These are phyloP conservation scores for Yarrowia sp. DNA, from an alignment of 805 yeast species.

Conservation along the genomic window DNA sequence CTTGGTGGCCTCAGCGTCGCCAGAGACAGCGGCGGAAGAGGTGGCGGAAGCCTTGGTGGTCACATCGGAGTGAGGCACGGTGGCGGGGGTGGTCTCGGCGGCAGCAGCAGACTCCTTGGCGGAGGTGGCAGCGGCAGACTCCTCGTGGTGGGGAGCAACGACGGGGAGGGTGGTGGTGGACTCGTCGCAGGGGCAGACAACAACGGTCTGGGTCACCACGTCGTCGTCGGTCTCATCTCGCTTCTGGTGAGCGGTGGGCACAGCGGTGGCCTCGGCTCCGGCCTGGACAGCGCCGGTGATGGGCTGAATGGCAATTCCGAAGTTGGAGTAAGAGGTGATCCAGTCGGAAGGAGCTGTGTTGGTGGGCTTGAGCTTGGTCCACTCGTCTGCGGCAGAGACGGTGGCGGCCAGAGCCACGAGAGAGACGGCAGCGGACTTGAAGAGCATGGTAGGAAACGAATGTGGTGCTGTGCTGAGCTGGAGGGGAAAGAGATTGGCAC, in stretches of 20 bases:
- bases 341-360: conserved; percentile 23
- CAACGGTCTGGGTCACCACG: conserved; percentile 36
- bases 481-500: not conserved
- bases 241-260: conserved; percentile 37
- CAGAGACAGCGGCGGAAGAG: conserved; percentile 3
- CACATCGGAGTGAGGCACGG: conserved; percentile 32
- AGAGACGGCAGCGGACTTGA: conserved; percentile 32
- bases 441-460: conserved; percentile 22
- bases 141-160: conserved; percentile 5
- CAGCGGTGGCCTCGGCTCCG: conserved; percentile 32
- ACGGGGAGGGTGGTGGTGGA: conserved; percentile 36
- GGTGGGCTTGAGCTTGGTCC: conserved; percentile 37
- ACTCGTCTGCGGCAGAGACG: conserved; percentile 32
- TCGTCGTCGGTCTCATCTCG: conserved; percentile 20
- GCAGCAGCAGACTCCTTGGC: conserved; percentile 10
- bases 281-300: conserved; percentile 31
- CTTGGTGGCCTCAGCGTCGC: conserved; percentile 12
- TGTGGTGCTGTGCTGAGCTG: conserved; percentile 33
- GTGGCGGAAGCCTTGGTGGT: conserved; percentile 32
- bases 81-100: conserved; percentile 36
- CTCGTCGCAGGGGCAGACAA: conserved; percentile 34
- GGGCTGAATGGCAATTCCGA: conserved; percentile 36
- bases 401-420: conserved; percentile 29
- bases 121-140: not conserved
- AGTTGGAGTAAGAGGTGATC: conserved; percentile 32